These are phyloP conservation scores for Chlorella vulgaris DNA, from an alignment of 139 green algal species.

Conservation along the genomic window DNA sequence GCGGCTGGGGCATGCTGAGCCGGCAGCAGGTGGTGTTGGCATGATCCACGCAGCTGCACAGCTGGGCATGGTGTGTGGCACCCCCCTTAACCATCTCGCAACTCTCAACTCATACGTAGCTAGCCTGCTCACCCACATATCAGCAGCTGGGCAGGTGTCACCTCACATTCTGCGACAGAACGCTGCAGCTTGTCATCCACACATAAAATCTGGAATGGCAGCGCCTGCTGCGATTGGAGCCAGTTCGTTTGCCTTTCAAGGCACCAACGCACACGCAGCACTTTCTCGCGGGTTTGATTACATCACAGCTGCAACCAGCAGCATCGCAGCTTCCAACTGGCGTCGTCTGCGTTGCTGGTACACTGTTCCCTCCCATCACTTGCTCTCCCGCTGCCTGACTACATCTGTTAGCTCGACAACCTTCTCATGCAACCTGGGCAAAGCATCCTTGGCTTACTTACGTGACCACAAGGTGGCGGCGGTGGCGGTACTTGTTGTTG, in stretches of 20 bases:
- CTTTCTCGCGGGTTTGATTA: background rate
- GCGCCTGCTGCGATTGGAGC: background rate
- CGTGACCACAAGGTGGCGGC: slow-evolving; percentile 51
- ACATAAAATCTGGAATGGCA: background rate
- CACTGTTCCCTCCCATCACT: background rate
- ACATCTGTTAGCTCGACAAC: background rate
- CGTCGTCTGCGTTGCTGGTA: background rate
- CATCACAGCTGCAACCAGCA: background rate
- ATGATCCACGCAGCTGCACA: slow-evolving; percentile 35
- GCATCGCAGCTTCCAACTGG: background rate
- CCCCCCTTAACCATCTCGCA: background rate
- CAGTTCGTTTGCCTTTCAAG: slow-evolving; percentile 53
- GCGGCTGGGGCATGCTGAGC: slow-evolving; percentile 76
- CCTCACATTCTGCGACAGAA: background rate
- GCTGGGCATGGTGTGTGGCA: background rate
- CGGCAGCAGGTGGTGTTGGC: slow-evolving; percentile 72
- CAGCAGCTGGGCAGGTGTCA: background rate
- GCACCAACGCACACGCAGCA: slow-evolving; percentile 45
- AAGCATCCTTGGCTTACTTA: slow-evolving; percentile 19
- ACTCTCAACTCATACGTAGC: background rate
- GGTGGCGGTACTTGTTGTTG: too few species aligned
- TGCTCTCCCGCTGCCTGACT: background rate
- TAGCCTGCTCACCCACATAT: background rate
- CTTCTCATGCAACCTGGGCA: background rate
- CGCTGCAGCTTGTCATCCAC: background rate